Conservation (phyloP, 306 rosid genomes). For the Pueraria montana region DNA sequence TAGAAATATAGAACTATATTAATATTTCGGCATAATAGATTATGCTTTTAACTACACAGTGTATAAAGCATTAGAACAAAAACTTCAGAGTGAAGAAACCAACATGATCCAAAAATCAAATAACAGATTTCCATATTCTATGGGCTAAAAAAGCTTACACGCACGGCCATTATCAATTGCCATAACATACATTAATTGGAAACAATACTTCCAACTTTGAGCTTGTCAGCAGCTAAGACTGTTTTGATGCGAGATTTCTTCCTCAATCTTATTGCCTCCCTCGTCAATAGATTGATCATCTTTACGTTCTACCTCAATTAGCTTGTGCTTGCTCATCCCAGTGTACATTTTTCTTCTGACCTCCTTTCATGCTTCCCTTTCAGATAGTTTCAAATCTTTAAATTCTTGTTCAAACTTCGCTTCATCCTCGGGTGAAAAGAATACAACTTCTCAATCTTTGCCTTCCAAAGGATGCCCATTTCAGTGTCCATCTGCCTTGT, state of each 20-base stretch:
- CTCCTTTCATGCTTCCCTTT: conserved; percentile 73
- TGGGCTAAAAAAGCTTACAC: conserved; percentile 31
- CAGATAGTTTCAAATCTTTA: conserved; percentile 68
- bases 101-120: conserved; percentile 30
- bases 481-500: conserved; percentile 96
- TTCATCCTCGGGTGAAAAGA: conserved; percentile 82
- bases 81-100: conserved; percentile 25
- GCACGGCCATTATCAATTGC: conserved; percentile 25
- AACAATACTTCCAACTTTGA: conserved; percentile 51
- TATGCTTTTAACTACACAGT: conserved; percentile 34
- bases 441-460: conserved; percentile 85
- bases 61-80: conserved; percentile 11
- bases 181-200: conserved; percentile 39
- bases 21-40: conserved; percentile 15
- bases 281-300: conserved; percentile 47
- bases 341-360: conserved; percentile 62
- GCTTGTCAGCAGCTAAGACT: conserved; percentile 52
- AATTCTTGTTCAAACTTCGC: conserved; percentile 72
- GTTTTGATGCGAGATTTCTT: conserved; percentile 50
- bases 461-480: conserved; percentile 89
- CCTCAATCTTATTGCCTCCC: conserved; percentile 37
- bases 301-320: conserved; percentile 51
- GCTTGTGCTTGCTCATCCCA: conserved; percentile 57
- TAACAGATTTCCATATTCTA: conserved; percentile 5
- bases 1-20: neutral